phyloP scores from a whole-genome alignment of 2,329 filamentous ascomycete genomes.

The Talaromyces sp. region DNA sequence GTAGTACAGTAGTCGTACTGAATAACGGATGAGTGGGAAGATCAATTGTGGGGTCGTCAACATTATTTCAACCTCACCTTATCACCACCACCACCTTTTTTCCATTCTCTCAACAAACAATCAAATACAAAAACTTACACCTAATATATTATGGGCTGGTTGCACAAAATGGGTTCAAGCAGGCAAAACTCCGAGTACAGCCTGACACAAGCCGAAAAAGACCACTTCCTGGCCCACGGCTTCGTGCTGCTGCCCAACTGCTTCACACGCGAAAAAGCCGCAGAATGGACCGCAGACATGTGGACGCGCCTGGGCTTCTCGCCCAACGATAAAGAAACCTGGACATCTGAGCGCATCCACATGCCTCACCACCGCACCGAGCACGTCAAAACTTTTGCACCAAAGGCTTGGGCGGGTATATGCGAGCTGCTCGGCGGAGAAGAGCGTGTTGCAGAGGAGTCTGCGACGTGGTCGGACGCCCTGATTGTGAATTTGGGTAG shows the following conservation, averaged over 20 bases:
- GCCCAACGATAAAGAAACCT: constrained; percentile 60
- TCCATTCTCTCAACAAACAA: neutral
- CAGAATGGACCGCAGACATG: constrained; percentile 46
- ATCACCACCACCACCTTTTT: neutral
- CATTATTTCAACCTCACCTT: neutral
- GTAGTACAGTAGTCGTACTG: neutral
- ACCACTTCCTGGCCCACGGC: constrained; percentile 54
- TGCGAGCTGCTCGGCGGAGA: constrained; percentile 63
- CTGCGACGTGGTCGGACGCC: constrained; percentile 60
- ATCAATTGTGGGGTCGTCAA: neutral
- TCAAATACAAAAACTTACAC: neutral
- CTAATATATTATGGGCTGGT: neutral
- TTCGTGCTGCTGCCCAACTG: constrained; percentile 52
- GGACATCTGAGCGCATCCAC: constrained; percentile 58
- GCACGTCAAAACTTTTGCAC: constrained; percentile 54
- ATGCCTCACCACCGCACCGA: constrained; percentile 60
- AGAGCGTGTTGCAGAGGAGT: constrained; percentile 46
- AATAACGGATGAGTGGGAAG: neutral
- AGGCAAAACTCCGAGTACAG: constrained; percentile 2
- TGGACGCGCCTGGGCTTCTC: constrained; percentile 65
- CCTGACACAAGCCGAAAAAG: constrained; percentile 45
- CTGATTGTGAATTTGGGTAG: constrained; percentile 68
- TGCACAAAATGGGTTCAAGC: neutral
- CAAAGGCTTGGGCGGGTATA: constrained; percentile 63
- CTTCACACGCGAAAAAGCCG: constrained; percentile 47